Evolutionary conservation across 2,329 filamentous ascomycete species (phyloP).

Genomic region (Penicillium sp.): DNA sequence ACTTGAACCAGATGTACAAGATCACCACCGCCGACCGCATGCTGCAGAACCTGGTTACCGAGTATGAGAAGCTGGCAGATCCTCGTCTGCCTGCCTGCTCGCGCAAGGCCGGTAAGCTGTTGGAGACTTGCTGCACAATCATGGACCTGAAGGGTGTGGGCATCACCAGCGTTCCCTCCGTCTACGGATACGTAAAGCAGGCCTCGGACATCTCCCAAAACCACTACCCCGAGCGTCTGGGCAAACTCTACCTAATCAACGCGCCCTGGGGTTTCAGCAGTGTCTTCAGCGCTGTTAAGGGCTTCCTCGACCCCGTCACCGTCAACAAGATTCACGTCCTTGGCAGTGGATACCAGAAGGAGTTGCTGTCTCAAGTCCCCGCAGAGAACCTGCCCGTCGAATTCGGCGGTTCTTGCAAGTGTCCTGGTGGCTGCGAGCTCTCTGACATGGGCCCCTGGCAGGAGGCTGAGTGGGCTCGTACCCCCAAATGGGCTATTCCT

Average conservation of each 20-base stretch:
- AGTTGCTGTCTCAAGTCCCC: conserved; percentile 80
- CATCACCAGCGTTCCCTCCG: conserved; percentile 73
- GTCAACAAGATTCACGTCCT: conserved; percentile 94
- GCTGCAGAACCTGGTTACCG: conserved; percentile 91
- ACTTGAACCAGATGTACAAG: conserved; percentile 85
- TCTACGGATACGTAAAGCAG: conserved; percentile 83
- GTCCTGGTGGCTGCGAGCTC: conserved; percentile 75
- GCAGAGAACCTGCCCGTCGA: conserved; percentile 83
- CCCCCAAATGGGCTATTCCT: conserved; percentile 44
- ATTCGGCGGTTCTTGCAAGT: conserved; percentile 82
- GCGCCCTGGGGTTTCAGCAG: conserved; percentile 91
- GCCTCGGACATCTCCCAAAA: conserved; percentile 92
- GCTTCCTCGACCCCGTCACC: conserved; percentile 94
- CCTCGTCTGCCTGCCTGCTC: conserved; percentile 93
- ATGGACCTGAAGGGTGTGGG: conserved; percentile 97
- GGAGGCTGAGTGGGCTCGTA: conserved; percentile 46
- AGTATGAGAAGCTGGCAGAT: conserved; percentile 95
- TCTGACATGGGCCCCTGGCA: conserved; percentile 90
- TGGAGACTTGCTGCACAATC: conserved; percentile 97
- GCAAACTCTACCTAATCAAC: conserved; percentile 97
- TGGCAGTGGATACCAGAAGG: conserved; percentile 74
- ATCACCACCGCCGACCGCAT: conserved; percentile 92
- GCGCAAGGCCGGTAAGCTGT: conserved; percentile 80
- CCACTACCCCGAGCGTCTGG: conserved; percentile 97
- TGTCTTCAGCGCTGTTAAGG: conserved; percentile 83